Evolutionary conservation across 2,329 filamentous ascomycete genomes (phyloP).

Genomic region (Coniochaeta sp.): DNA sequence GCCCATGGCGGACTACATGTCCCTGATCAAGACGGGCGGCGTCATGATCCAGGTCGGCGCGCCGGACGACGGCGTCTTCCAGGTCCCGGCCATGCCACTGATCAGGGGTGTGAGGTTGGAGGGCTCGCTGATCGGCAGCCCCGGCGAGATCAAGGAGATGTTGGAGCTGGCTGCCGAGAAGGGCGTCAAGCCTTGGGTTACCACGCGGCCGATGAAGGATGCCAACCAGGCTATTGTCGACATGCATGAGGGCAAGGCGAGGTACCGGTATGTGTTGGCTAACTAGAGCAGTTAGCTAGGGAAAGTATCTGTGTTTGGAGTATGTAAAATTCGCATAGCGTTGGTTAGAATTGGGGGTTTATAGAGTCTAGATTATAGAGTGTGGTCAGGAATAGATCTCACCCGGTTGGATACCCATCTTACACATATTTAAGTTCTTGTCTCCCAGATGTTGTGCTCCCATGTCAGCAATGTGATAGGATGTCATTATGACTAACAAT

Average conservation of each 20-base stretch:
- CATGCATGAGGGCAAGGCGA: conserved; percentile 46
- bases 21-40: conserved; percentile 55
- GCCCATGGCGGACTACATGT: conserved; percentile 56
- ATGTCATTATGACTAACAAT: not conserved
- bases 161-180: conserved; percentile 50
- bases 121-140: conserved; percentile 40
- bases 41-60: conserved; percentile 17
- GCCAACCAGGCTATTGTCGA: conserved; percentile 51
- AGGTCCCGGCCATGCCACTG: conserved; percentile 47
- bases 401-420: not conserved
- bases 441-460: not conserved
- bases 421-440: not conserved
- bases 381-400: not conserved
- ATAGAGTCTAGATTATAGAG: not conserved
- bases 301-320: not conserved
- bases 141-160: conserved; percentile 54
- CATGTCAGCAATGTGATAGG: not conserved
- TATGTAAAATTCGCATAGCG: not conserved
- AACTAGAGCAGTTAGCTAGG: conserved; percentile 22
- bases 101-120: conserved; percentile 47
- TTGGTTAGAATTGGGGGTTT: not conserved
- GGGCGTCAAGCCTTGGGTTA: conserved; percentile 49
- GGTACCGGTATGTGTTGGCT: conserved; percentile 34
- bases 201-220: conserved; percentile 47
- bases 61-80: conserved; percentile 44